Base-by-base conservation (phyloP, 2,329 filamentous ascomycete genomes). In the Botrytis fragariae region DNA sequence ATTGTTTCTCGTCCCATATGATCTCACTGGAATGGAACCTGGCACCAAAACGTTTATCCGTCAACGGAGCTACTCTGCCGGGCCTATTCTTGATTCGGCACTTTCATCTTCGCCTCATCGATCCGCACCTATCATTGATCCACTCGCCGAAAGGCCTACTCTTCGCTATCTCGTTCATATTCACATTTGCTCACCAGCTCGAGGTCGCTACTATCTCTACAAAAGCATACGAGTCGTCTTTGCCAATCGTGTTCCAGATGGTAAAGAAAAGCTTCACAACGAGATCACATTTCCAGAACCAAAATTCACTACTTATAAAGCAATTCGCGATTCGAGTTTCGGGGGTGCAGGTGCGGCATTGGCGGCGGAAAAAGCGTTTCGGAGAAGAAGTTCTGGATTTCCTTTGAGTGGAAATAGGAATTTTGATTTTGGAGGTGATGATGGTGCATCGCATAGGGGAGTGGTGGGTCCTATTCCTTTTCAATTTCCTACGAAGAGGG, bases 1-100 rank as follows among this genome's bases (percentile, higher is more conserved):
- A 82, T 86, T 99, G 0, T 98, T 98, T 78, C 86, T 98, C 37
- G 90, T 99, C 4, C 96, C 95, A 0, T 99, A 98, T 78, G 94
- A 98, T 80, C 85, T 99, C 1, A 87, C 90, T 1, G 95, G 94
- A 69, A 99, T 99, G 95, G 92, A 96, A 75, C 89, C 94, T 0
- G 94, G 94, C 0, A 97, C 94, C 25, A 98, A 98, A 82, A 99
- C 96, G 0, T 98, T 98, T 78, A 92, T 99, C 74, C 90, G 96
- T 44, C 96, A 99, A 83, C 91, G 96, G 74, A 96, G 93, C 81
- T 98, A 97, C 82, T 97, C 94, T 0, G 90, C 92, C 16, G 94
- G 94, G 0, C 92, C 94, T 4, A 92, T 95, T 74, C 91, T 97
- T 73, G 93, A 97, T 74, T 71, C 76, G 22, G 75, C 78, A 22